Percentiles rank a stretch among this genome's conserved stretches.
These are phyloP conservation scores for Eremochloa ophiuroides DNA, from an alignment of 176 grass and related monocot species.

Conservation along the genomic window DNA sequence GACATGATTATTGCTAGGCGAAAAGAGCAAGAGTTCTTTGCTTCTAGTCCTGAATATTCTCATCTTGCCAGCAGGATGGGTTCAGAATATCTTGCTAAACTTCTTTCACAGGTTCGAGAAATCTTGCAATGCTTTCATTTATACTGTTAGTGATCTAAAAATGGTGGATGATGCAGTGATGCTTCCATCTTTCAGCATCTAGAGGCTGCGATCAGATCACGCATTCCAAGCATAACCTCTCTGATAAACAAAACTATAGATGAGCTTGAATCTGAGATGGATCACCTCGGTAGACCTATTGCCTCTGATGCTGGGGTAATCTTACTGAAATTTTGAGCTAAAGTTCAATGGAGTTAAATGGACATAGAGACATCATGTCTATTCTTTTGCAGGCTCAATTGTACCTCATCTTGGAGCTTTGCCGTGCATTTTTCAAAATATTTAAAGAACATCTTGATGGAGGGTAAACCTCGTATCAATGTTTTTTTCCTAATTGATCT, in stretches of 20 bases:
- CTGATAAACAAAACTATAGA: conserved; percentile 94
- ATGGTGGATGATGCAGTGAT: conserved; percentile 20
- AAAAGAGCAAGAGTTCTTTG: conserved; percentile 82
- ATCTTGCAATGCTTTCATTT: background rate
- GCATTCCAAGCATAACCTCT: conserved; percentile 81
- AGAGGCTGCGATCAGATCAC: conserved; percentile 83
- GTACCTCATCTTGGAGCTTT: conserved; percentile 90
- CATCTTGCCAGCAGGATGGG: conserved; percentile 86
- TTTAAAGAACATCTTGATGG: conserved; percentile 99
- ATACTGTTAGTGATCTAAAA: background rate
- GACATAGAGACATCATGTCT: conserved; percentile 5
- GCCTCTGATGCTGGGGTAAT: conserved; percentile 80
- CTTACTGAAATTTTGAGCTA: conserved; percentile 22
- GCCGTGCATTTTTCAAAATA: conserved; percentile 91
- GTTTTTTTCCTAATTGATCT: background rate
- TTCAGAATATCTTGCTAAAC: conserved; percentile 87
- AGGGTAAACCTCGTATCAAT: conserved; percentile 52
- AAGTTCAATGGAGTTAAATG: background rate
- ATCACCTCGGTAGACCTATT: conserved; percentile 85
- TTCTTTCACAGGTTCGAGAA: conserved; percentile 66
- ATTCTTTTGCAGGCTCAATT: conserved; percentile 68
- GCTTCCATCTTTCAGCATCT: conserved; percentile 58
- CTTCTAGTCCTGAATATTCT: conserved; percentile 73
- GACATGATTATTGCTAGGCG: conserved; percentile 78
- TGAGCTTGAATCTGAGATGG: conserved; percentile 93